Conservation (phyloP, 2,329 filamentous ascomycete species). For the Aureobasidium zeae region DNA sequence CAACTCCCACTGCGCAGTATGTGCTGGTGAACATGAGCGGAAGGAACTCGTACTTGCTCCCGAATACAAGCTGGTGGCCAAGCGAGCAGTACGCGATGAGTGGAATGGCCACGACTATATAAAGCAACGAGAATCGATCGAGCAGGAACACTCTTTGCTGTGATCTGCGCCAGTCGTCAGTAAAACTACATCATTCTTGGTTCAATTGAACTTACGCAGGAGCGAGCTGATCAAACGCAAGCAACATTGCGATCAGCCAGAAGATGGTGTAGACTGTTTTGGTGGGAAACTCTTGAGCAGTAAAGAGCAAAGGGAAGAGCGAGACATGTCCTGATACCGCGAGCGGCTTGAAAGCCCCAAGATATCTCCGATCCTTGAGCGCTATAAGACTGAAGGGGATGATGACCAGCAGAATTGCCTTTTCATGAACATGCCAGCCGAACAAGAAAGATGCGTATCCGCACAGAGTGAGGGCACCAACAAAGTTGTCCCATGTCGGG, state of each 20-base stretch:
- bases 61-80: constrained; percentile 74
- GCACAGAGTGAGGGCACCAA: constrained; percentile 82
- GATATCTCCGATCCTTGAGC: constrained; percentile 77
- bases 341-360: constrained; percentile 83
- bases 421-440: constrained; percentile 98
- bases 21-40: constrained; percentile 96
- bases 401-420: constrained; percentile 87
- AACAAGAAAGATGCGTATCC: constrained; percentile 96
- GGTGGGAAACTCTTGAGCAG: constrained; percentile 81
- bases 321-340: constrained; percentile 92
- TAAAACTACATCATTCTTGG: constrained; percentile 10
- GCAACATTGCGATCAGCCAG: constrained; percentile 80
- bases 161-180: constrained; percentile 40
- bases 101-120: constrained; percentile 82
- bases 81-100: constrained; percentile 82
- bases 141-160: constrained; percentile 78
- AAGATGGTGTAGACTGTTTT: constrained; percentile 89
- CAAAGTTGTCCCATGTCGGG: constrained; percentile 80
- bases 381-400: constrained; percentile 92
- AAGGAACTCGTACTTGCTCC: constrained; percentile 74
- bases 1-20: constrained; percentile 87
- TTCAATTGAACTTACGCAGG: constrained; percentile 50
- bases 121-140: constrained; percentile 81
- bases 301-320: constrained; percentile 88
- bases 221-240: constrained; percentile 77